A percentile compares a stretch with the other conserved stretches of the same genome.
phyloP scores from a whole-genome alignment of 1,139 yeast genomes.

The Scheffersomyces cryptocercus region DNA sequence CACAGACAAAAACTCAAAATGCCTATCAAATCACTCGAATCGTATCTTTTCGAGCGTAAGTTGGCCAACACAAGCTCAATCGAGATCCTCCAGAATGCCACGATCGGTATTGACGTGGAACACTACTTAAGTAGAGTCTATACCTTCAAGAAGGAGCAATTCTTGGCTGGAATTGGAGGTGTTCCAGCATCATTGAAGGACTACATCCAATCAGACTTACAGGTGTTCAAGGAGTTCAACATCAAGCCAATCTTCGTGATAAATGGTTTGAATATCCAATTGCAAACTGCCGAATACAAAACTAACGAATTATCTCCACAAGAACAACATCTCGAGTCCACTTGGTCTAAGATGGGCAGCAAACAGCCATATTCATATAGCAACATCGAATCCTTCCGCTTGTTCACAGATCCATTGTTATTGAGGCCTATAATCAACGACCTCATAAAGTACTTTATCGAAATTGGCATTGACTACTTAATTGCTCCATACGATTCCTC shows the following conservation, averaged over 20 bases:
- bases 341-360: conserved; percentile 45
- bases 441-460: conserved; percentile 58
- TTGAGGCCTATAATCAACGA: conserved; percentile 54
- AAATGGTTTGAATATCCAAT: conserved; percentile 52
- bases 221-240: conserved; percentile 57
- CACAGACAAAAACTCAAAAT: conserved; percentile 14
- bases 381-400: conserved; percentile 44
- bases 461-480: conserved; percentile 61
- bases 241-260: conserved; percentile 79
- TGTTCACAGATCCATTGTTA: conserved; percentile 47
- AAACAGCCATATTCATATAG: conserved; percentile 29
- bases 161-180: conserved; percentile 81
- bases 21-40: conserved; percentile 71
- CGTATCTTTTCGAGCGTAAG: conserved; percentile 68
- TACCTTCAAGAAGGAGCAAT: conserved; percentile 67
- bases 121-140: conserved; percentile 69
- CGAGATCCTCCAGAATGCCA: conserved; percentile 65
- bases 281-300: conserved; percentile 27
- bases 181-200: conserved; percentile 66
- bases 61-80: conserved; percentile 64
- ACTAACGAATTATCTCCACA: conserved; percentile 44
- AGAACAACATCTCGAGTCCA: conserved; percentile 47
- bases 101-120: conserved; percentile 83
- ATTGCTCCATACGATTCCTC: conserved; percentile 85
- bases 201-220: conserved; percentile 62